Base-by-base conservation (phyloP, 2,329 filamentous ascomycete genomes). In the Capronia americana region DNA sequence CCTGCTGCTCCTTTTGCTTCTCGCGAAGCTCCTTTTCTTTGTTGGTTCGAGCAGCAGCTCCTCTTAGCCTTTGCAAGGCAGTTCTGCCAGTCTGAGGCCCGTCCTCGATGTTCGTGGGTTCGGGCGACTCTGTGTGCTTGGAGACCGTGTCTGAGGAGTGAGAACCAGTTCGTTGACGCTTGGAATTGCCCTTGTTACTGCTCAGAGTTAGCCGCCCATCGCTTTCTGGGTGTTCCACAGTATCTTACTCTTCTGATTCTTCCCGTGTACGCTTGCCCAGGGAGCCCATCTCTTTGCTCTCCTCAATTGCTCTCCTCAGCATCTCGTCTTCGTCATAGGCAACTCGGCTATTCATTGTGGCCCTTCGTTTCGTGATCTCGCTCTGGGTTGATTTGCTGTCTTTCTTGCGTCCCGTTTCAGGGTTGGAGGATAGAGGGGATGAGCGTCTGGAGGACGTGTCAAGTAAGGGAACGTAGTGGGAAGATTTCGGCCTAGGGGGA, bases 331-430 rank as follows among this genome's bases (percentile, higher is more conserved):
- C 95, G 71, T 98, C 93, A 73, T 98, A 98, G 24, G 93, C 94
- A 50, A 94, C 93, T 69, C 94, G 88, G 77, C 95, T 99, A 76
- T 98, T 97, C 92, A 98, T 97, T 6, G 95, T 99, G 23, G 93
- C 97, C 30, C 95, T 87, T 66, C 95, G 88, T 77, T 97, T 98
- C 44, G 90, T 88, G 60, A 87, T 66, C 38, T 85, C 61, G 87
- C 85, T 51, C 79, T 78, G 53, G 84, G 82, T 50, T 83, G 84
- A 71, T 82, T 86, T 57, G 80, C 79, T 66, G 78, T 70, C 79
- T 80, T 61, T 79, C 73, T 64, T 83, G 34, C 76, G 78, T 67
- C 76, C 77, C 14, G 78, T 75, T 55, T 75, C 77, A 58, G 79
- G 79, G 46, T 74, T 74, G 4, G 80, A 79, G 26, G 81, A 79